These are phyloP conservation scores for Neofusicoccum laricinum DNA, from an alignment of 2,329 filamentous ascomycete genomes.

Conservation along the genomic window DNA sequence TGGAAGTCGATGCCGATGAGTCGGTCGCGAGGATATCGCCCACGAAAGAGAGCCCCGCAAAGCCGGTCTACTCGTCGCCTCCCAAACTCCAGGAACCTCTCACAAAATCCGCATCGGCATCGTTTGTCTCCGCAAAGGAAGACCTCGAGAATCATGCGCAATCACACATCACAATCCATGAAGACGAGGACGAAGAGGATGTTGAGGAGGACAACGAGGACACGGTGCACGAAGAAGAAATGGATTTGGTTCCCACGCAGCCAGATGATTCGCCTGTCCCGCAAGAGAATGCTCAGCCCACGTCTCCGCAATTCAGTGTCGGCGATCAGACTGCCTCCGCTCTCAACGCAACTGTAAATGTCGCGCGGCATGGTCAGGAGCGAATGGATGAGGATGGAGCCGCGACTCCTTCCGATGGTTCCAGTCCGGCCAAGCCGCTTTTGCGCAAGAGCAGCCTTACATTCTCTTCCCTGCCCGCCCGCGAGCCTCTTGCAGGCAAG, in stretches of 20 bases:
- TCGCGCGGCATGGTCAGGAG: constrained; percentile 27
- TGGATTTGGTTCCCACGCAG: constrained; percentile 14
- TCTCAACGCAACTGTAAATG: constrained; percentile 26
- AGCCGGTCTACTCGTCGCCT: constrained; percentile 23
- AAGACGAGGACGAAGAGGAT: constrained; percentile 20
- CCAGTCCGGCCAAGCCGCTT: constrained; percentile 71
- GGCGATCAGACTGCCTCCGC: constrained; percentile 32
- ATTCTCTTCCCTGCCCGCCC: constrained; percentile 87
- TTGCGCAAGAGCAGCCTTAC: constrained; percentile 93
- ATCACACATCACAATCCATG: constrained; percentile 16
- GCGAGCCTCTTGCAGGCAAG: constrained; percentile 80
- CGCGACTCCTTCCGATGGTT: constrained; percentile 64
- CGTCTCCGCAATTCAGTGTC: constrained; percentile 31
- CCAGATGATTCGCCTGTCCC: background rate
- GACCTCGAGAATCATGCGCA: constrained; percentile 29
- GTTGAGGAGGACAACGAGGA: constrained; percentile 21
- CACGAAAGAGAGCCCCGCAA: constrained; percentile 20
- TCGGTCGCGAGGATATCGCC: constrained; percentile 16
- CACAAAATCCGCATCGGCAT: constrained; percentile 31
- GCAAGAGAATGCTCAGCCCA: background rate
- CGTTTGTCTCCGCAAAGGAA: constrained; percentile 50
- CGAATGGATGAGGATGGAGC: constrained; percentile 49
- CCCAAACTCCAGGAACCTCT: background rate
- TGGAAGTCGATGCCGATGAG: constrained; percentile 35
- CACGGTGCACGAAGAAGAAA: constrained; percentile 23